Evolutionary conservation across 345 rosid genomes (phyloP).

Genomic region (Rhodamnia rubescens): DNA sequence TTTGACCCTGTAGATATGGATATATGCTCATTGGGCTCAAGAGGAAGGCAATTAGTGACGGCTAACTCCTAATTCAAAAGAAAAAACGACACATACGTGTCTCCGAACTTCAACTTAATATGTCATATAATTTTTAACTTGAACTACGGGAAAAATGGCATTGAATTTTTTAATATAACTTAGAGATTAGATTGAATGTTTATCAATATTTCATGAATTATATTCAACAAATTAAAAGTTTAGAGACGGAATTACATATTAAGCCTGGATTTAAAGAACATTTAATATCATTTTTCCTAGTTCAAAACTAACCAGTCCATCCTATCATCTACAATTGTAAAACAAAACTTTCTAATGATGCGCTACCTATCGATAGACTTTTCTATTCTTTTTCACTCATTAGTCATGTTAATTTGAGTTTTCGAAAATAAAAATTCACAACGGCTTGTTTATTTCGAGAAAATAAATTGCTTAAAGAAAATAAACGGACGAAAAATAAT

Average conservation of each 20-base stretch:
- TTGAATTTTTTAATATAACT: background rate
- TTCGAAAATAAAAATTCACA: background rate
- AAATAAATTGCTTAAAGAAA: background rate
- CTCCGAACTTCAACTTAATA: rapidly evolving
- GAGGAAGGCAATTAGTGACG: background rate
- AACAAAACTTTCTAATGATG: background rate
- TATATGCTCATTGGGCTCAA: background rate
- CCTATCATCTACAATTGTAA: background rate
- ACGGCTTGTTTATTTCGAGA: rapidly evolving
- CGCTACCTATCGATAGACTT: background rate
- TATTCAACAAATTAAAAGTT: background rate
- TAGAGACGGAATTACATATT: rapidly evolving
- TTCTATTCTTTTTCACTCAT: background rate
- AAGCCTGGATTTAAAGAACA: background rate
- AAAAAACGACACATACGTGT: background rate
- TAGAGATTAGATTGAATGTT: rapidly evolving
- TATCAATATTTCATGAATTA: background rate
- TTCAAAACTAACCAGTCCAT: background rate
- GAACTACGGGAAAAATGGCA: background rate
- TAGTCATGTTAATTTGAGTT: background rate
- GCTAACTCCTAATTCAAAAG: background rate
- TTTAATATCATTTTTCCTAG: background rate
- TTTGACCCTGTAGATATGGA: background rate
- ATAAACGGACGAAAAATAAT: no score
- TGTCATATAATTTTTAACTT: background rate